phyloP scores from a whole-genome alignment of 371 early-diverging fungal species.

The Blakeslea trispora region DNA sequence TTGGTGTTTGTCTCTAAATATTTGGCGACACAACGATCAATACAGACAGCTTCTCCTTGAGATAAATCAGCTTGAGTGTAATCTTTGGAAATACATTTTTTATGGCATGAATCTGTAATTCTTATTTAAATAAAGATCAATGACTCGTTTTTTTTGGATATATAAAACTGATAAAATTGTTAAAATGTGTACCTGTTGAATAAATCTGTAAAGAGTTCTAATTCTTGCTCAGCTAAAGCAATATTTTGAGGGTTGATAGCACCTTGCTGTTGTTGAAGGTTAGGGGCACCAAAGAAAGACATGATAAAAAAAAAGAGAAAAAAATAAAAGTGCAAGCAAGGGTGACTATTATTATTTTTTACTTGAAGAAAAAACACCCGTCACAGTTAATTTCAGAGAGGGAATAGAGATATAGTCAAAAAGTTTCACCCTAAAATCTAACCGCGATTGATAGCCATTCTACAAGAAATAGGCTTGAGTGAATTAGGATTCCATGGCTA shows the following conservation, averaged over 20 bases:
- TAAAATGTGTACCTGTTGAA: conserved; percentile 84
- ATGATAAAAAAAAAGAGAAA: background rate
- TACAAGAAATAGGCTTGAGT: no score
- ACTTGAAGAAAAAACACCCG: no score
- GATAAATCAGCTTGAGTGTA: conserved; percentile 81
- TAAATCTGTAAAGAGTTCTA: conserved; percentile 83
- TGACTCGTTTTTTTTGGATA: no score
- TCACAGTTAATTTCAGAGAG: no score
- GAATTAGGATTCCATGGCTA: no score
- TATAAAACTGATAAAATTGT: no score
- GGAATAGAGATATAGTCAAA: no score
- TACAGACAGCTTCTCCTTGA: conserved; percentile 93
- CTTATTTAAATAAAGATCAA: no score
- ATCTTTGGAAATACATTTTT: conserved; percentile 74
- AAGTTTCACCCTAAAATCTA: no score
- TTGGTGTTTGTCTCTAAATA: conserved; percentile 79
- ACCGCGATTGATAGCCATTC: no score
- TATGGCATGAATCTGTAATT: conserved; percentile 79
- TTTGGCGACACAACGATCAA: conserved; percentile 88
- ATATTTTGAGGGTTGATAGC: conserved; percentile 72
- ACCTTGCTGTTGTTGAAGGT: conserved; percentile 40
- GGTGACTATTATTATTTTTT: no score
- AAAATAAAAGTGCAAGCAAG: no score
- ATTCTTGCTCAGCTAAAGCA: conserved; percentile 83
- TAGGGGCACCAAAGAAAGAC: background rate